Conservation (phyloP, 148 eudicot genomes). For the Rhododendron mucronatum region DNA sequence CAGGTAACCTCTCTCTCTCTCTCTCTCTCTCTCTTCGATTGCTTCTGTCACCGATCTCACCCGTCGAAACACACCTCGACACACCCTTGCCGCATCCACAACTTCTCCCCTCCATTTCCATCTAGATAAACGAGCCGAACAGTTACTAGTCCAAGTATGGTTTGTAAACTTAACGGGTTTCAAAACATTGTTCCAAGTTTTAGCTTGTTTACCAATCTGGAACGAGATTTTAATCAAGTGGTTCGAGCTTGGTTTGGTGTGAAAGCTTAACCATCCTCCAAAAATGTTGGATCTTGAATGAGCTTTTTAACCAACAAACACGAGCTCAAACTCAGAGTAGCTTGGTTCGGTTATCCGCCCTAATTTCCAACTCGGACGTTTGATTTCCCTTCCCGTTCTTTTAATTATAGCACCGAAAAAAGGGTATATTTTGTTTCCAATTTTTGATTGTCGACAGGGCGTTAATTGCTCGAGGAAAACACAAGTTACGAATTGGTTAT, state of each 20-base stretch:
- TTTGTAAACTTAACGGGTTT: not conserved
- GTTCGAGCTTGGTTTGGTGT: not conserved
- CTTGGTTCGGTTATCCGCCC: not conserved
- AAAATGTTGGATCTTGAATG: no score
- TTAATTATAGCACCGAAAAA: not conserved
- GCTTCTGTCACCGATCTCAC: no score
- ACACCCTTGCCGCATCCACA: not conserved
- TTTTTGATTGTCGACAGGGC: not conserved
- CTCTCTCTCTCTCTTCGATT: not conserved
- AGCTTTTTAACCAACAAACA: not conserved
- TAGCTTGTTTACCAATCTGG: not conserved
- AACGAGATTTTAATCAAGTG: not conserved
- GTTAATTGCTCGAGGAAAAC: not conserved
- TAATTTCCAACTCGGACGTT: no score
- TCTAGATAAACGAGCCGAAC: not conserved
- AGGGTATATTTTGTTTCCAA: not conserved
- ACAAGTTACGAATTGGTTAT: not conserved
- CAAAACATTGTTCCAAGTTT: not conserved
- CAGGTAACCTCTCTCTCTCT: not conserved
- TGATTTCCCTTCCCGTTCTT: not conserved
- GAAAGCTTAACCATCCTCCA: not conserved
- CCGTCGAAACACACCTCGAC: not conserved
- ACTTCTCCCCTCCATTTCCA: not conserved
- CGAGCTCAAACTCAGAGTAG: no score
- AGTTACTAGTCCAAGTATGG: not conserved